These are phyloP conservation scores for Rhypophila decipiens DNA, from an alignment of 495 filamentous ascomycete species.

Conservation along the genomic window DNA sequence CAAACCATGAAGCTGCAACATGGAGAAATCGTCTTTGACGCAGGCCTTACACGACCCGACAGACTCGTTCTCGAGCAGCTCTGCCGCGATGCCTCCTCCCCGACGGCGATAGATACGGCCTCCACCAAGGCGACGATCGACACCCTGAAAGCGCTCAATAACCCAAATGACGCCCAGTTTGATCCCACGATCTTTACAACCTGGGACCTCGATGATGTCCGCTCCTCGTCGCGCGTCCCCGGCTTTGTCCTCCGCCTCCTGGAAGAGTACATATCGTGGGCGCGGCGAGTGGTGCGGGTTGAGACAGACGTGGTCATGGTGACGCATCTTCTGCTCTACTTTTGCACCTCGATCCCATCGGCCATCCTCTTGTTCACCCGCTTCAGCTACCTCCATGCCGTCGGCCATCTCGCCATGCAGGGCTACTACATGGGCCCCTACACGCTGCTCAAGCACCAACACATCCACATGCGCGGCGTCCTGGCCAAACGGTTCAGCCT, in stretches of 20 bases:
- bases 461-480: conserved; percentile 72
- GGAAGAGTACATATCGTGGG: conserved; percentile 19
- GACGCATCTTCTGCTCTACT: conserved; percentile 68
- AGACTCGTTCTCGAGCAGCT: conserved; percentile 13
- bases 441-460: conserved; percentile 76
- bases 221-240: background rate
- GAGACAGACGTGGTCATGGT: conserved; percentile 56
- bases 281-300: conserved; percentile 20
- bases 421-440: conserved; percentile 61
- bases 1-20: conserved; percentile 3
- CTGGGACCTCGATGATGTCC: conserved; percentile 22
- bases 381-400: conserved; percentile 60
- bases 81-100: conserved; percentile 1
- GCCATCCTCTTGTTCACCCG: conserved; percentile 55
- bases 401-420: conserved; percentile 57
- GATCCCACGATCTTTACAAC: conserved; percentile 37
- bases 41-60: conserved; percentile 11
- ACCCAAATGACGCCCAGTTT: conserved; percentile 31
- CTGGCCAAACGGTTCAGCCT: conserved; percentile 41
- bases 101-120: background rate
- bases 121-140: background rate
- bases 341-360: conserved; percentile 59
- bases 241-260: conserved; percentile 4
- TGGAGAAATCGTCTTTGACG: conserved; percentile 4
- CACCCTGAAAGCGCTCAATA: conserved; percentile 36